Evolutionary conservation across 371 early-diverging fungal species (phyloP).

Genomic region (Rhizomucor pusillus): DNA sequence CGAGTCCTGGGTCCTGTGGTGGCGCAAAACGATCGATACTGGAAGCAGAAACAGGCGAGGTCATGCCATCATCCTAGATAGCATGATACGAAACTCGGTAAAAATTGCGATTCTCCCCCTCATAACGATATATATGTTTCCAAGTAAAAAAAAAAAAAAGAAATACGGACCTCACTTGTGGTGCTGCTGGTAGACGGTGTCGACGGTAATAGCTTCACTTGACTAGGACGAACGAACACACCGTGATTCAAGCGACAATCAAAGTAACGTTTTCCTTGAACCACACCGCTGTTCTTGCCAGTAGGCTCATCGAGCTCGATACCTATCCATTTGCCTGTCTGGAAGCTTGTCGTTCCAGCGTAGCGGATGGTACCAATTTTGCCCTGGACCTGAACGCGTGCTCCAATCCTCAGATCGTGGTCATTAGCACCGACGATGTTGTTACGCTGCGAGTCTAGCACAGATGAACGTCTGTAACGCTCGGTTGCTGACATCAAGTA

Average conservation of each 20-base stretch:
- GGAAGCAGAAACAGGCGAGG: background rate
- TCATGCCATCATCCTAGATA: background rate
- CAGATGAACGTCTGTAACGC: slow-evolving; percentile 1
- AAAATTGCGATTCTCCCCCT: no score
- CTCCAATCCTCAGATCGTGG: slow-evolving; percentile 28
- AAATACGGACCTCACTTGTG: background rate
- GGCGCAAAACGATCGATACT: slow-evolving; percentile 21
- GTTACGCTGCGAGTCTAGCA: background rate
- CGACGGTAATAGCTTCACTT: slow-evolving; percentile 38
- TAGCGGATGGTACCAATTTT: slow-evolving; percentile 64
- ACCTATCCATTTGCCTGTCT: slow-evolving; percentile 80
- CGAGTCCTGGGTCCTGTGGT: slow-evolving; percentile 22
- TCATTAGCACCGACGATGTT: background rate
- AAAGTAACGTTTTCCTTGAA: slow-evolving; percentile 81
- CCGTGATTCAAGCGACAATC: slow-evolving; percentile 71
- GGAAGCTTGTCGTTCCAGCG: slow-evolving; percentile 72
- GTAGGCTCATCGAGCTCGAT: slow-evolving; percentile 68
- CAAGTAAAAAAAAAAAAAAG: no score
- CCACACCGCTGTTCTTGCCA: slow-evolving; percentile 83
- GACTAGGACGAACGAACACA: slow-evolving; percentile 78
- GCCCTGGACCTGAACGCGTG: slow-evolving; percentile 65
- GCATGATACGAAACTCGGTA: background rate
- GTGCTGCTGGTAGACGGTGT: slow-evolving; percentile 2
- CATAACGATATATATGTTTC: no score
- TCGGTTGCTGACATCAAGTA: background rate